Conservation (phyloP, 768 basidiomycete species). For the Rhizopogon vinicolor region DNA sequence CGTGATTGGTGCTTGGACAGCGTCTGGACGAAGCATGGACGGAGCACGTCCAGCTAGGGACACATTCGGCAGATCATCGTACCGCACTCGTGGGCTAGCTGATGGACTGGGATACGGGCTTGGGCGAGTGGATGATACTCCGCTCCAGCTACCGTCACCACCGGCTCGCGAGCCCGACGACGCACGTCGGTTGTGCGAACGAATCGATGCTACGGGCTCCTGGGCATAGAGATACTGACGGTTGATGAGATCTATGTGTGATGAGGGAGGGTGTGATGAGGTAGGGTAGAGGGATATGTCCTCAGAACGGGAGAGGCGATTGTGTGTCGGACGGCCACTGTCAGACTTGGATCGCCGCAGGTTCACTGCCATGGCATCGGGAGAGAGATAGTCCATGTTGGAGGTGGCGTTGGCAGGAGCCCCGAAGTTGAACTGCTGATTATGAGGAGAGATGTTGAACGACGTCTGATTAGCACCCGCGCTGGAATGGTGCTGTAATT, state of each 20-base stretch:
- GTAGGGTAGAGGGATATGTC: slow-evolving; percentile 42
- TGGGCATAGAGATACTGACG: slow-evolving; percentile 40
- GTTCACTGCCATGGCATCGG: slow-evolving; percentile 22
- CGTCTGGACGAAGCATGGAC: slow-evolving; percentile 10
- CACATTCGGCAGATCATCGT: slow-evolving; percentile 43
- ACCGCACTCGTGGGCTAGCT: slow-evolving; percentile 53
- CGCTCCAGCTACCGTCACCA: slow-evolving; percentile 27
- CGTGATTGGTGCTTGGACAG: slow-evolving; percentile 1
- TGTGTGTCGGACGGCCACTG: slow-evolving; percentile 34
- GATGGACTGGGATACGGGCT: slow-evolving; percentile 69
- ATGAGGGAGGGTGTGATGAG: slow-evolving; percentile 33
- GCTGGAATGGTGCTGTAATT: slow-evolving; percentile 21
- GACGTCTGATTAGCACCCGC: slow-evolving; percentile 19
- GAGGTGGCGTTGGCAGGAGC: slow-evolving; percentile 18
- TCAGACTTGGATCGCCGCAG: slow-evolving; percentile 54
- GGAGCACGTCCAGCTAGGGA: slow-evolving; percentile 17
- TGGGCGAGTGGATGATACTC: slow-evolving; percentile 34
- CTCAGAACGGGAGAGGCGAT: slow-evolving; percentile 57
- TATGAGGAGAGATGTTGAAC: slow-evolving; percentile 20
- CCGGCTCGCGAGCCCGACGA: slow-evolving; percentile 33
- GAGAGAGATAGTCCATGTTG: slow-evolving; percentile 38
- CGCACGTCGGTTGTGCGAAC: slow-evolving; percentile 38
- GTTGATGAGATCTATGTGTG: slow-evolving; percentile 40
- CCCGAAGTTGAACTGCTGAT: slow-evolving; percentile 33
- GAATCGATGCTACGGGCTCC: slow-evolving; percentile 30